Evolutionary conservation across 2,329 filamentous ascomycete species (phyloP), one percentile per base, ranked within the genome.

Genomic region (Cordyceps militaris): DNA sequence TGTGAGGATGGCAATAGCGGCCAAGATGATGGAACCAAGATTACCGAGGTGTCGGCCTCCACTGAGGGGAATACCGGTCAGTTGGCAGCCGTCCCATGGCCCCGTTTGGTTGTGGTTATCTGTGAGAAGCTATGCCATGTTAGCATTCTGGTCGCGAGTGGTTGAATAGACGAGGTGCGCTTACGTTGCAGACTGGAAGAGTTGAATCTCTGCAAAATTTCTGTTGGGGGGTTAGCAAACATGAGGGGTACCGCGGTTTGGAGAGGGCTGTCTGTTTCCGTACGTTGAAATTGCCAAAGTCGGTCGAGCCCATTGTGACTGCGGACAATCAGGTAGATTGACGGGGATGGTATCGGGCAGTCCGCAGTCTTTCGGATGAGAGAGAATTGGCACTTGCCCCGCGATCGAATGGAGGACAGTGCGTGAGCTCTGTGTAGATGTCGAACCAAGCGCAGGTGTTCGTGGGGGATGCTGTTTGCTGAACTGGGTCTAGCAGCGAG

Each of bases 11-110:
- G 92, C 90, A 62, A 96, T 71, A 61, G 80, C 90, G 61, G 84
- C 88, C 42, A 97, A 71, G 47, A 99, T 64, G 69, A 99, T 96
- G 8, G 92, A 95, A n/a, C 94, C 94, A 63, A 99, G 71, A 69
- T 99, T 99, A 36, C 86, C 88, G 40, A 99, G 75, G 66, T 88
- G 74, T 62, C 81, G 77, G 56, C 76, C 83, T 65, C 79, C 78
- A 63, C 84, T 83, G 62, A 97, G 75, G 9, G 80, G 67, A 64
- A 97, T 94, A 62, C 93, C 93, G 28, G 65, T 80, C 64, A 97
- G 76, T 59, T 84, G 73, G 72, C 93, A 97, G 62, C 88, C 88
- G 60, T 77, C 83, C 83, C 84, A 78, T 61, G 71, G 66, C 70
- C 85, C 74, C 63, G 75, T 72, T 67, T 86, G 84, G 71, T 83